These are phyloP conservation scores for Pythium inflatum DNA, from an alignment of 352 stramenopile species.

Conservation along the genomic window DNA sequence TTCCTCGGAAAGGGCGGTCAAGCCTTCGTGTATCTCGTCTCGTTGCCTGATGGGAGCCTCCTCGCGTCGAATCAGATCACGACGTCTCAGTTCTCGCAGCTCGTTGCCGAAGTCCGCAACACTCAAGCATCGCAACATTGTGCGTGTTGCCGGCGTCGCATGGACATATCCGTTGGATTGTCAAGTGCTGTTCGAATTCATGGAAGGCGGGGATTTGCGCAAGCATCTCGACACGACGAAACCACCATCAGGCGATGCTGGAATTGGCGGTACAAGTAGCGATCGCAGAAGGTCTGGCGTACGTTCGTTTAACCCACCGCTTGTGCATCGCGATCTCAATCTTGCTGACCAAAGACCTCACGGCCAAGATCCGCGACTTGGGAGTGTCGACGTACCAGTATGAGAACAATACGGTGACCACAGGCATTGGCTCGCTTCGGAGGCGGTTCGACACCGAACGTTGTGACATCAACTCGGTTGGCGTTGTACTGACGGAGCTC, in stretches of 20 bases:
- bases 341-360: background rate
- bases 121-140: background rate
- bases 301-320: background rate
- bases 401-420: slow-evolving; percentile 1
- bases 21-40: background rate
- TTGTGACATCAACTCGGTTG: slow-evolving; percentile 6
- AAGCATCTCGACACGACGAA: background rate
- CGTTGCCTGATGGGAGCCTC: background rate
- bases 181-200: background rate
- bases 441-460: background rate
- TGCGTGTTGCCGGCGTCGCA: background rate
- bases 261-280: background rate
- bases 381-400: background rate
- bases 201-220: background rate
- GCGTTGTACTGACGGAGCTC: background rate
- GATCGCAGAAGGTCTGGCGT: background rate
- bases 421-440: background rate
- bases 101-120: background rate
- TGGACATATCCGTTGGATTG: background rate
- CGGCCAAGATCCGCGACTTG: slow-evolving; percentile 15
- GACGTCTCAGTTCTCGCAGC: background rate
- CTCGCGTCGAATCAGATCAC: background rate
- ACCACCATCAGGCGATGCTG: background rate
- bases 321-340: background rate
- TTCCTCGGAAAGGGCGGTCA: background rate